A percentile compares a stretch with the other conserved stretches of the same genome.
These are phyloP conservation scores for Pistacia atlantica DNA, from an alignment of 345 rosid genomes.

Conservation along the genomic window DNA sequence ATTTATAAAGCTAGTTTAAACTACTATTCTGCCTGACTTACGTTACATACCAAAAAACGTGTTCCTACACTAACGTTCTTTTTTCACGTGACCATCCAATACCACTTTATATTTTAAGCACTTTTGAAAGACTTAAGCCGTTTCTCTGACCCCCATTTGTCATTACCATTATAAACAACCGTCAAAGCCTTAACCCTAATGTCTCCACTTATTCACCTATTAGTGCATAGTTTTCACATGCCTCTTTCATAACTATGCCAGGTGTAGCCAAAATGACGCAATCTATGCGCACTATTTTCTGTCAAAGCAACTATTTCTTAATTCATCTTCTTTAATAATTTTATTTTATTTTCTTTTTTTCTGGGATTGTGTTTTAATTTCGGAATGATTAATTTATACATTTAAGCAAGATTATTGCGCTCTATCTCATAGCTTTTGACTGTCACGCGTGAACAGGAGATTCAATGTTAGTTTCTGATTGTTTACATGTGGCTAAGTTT, in stretches of 20 bases:
- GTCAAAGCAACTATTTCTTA: neutral
- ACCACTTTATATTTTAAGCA: neutral
- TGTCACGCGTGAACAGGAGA: slow-evolving; percentile 29
- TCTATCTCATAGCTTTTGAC: slow-evolving; percentile 31
- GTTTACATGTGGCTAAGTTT: slow-evolving; percentile 36
- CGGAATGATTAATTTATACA: neutral
- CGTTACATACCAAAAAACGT: slow-evolving; percentile 6
- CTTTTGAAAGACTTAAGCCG: neutral
- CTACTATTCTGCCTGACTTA: neutral
- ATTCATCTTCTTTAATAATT: neutral
- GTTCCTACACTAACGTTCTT: neutral
- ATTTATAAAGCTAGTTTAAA: neutral
- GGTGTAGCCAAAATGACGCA: neutral
- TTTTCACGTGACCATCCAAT: neutral
- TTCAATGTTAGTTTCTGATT: slow-evolving; percentile 20
- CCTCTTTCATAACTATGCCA: neutral
- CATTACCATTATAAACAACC: neutral
- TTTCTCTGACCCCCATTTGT: neutral
- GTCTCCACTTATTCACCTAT: neutral
- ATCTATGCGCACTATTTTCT: neutral
- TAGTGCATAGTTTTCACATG: neutral
- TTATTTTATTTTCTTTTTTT: neutral
- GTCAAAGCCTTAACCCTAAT: slow-evolving; percentile 5
- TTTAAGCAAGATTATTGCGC: slow-evolving; percentile 19
- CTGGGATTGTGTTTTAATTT: neutral